phyloP scores from a whole-genome alignment of 352 stramenopile species.

The Phytophthora sp. region DNA sequence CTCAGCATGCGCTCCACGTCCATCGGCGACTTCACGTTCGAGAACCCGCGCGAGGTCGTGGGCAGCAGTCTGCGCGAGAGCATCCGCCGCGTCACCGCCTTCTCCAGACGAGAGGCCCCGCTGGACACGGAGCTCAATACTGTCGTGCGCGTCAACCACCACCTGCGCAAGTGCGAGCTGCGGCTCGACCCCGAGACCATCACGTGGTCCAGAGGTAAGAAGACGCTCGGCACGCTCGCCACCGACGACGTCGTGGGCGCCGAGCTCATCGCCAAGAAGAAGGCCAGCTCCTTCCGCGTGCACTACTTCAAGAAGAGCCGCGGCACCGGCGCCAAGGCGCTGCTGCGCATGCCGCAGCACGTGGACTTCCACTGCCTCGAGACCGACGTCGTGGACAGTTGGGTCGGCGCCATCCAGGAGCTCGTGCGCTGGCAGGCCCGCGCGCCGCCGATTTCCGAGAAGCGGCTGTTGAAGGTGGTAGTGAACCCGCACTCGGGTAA shows the following conservation, averaged over 20 bases:
- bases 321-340: constrained; percentile 62
- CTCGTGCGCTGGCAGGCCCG: constrained; percentile 84
- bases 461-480: constrained; percentile 79
- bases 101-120: constrained; percentile 76
- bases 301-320: constrained; percentile 81
- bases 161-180: constrained; percentile 59
- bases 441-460: constrained; percentile 68
- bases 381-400: constrained; percentile 51
- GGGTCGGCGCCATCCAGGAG: constrained; percentile 76
- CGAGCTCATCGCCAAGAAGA: constrained; percentile 44
- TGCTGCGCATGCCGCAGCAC: constrained; percentile 52
- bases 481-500: constrained; percentile 85
- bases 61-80: constrained; percentile 68
- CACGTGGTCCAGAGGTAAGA: constrained; percentile 58
- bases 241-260: constrained; percentile 85
- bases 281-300: constrained; percentile 54
- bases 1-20: constrained; percentile 70
- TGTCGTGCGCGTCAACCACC: constrained; percentile 42
- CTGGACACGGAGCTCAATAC: constrained; percentile 67
- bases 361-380: constrained; percentile 59
- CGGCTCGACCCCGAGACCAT: constrained; percentile 69
- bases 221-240: constrained; percentile 51
- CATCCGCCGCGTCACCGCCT: constrained; percentile 82
- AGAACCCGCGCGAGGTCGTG: constrained; percentile 59
- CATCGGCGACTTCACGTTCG: constrained; percentile 79